Conservation (phyloP, 179 eudicot genomes). For the Heliamphora pulchella region DNA sequence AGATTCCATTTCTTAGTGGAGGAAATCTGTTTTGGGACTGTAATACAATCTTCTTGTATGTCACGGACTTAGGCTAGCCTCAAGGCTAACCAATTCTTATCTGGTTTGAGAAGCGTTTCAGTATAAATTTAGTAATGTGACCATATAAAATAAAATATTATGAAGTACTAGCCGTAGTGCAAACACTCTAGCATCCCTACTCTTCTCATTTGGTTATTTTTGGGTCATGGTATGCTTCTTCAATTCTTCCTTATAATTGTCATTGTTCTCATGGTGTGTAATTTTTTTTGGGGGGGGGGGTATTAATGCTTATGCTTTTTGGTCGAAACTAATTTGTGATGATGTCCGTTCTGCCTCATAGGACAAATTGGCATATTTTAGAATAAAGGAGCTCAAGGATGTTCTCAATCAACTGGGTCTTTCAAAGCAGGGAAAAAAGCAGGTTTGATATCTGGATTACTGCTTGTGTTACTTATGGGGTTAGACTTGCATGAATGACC, state of each 20-base stretch:
- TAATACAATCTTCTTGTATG: neutral
- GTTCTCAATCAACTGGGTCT: slow-evolving; percentile 77
- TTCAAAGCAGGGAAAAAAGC: slow-evolving; percentile 97
- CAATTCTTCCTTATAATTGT: neutral
- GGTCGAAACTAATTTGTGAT: neutral
- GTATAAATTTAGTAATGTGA: neutral
- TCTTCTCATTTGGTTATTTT: neutral
- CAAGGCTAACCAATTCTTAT: neutral
- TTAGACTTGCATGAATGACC: neutral
- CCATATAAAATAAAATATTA: neutral
- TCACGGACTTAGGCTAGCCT: neutral
- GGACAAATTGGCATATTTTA: slow-evolving; percentile 87
- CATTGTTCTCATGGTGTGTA: neutral
- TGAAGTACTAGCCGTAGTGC: neutral
- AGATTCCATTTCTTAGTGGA: neutral
- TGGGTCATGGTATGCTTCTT: neutral
- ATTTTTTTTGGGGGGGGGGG: neutral
- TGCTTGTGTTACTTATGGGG: slow-evolving; percentile 12
- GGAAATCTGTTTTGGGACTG: neutral
- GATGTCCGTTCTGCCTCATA: slow-evolving; percentile 28
- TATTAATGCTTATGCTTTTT: neutral
- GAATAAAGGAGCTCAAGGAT: slow-evolving; percentile 97
- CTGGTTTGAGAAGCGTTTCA: slow-evolving; percentile 3
- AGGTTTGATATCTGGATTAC: slow-evolving; percentile 37
- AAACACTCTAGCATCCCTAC: neutral